Evolutionary conservation across 2,329 filamentous ascomycete genomes (phyloP).

Genomic region (Diaporthe citriasiana): DNA sequence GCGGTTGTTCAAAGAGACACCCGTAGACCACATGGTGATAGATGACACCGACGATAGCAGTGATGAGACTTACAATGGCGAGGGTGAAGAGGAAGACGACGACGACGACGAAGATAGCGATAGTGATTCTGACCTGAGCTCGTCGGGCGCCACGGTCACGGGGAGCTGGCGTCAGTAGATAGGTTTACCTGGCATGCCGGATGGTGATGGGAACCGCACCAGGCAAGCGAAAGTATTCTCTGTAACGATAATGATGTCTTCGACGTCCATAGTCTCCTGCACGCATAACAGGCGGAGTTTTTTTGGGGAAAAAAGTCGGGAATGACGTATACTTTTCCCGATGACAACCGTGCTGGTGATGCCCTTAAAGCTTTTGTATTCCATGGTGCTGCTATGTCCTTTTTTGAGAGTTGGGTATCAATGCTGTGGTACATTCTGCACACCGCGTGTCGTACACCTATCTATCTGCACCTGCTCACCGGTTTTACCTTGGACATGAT

Average conservation of each 20-base stretch:
- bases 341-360: not conserved
- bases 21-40: not conserved
- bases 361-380: not conserved
- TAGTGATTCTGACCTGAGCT: not conserved
- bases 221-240: not conserved
- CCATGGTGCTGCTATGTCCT: not conserved
- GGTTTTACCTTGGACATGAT: not conserved
- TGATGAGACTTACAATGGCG: not conserved
- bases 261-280: not conserved
- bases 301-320: not conserved
- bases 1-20: not conserved
- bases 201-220: not conserved
- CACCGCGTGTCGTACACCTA: not conserved
- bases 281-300: conserved; percentile 17
- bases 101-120: not conserved
- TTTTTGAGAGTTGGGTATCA: conserved; percentile 25
- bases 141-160: not conserved
- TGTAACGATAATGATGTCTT: not conserved
- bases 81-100: not conserved
- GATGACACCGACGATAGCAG: not conserved
- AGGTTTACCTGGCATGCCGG: not conserved
- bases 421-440: not conserved
- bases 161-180: conserved; percentile 3
- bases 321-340: not conserved
- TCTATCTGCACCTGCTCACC: not conserved